Conservation (phyloP, 2,329 filamentous ascomycete species). For the Trichoderma sp. region DNA sequence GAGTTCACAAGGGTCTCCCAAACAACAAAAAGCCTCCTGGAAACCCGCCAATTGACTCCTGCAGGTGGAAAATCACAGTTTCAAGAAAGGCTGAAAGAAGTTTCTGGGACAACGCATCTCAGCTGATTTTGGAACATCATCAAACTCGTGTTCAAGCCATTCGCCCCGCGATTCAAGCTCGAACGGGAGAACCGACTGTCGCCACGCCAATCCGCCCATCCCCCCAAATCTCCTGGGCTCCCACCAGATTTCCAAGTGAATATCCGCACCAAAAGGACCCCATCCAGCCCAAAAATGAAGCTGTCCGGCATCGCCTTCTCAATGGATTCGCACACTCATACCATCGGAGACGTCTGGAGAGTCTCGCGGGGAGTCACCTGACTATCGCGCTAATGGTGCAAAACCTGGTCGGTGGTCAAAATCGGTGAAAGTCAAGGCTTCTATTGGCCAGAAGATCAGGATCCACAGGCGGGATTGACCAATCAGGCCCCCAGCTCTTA, state of each 20-base stretch:
- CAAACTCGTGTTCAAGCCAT: neutral
- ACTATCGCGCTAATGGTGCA: conserved; percentile 23
- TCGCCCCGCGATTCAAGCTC: conserved; percentile 3
- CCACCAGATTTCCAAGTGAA: neutral
- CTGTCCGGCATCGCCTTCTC: conserved; percentile 13
- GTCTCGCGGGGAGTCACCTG: conserved; percentile 31
- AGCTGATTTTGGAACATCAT: neutral
- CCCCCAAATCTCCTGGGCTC: neutral
- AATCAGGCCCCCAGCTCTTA: conserved; percentile 36
- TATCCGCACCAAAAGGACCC: neutral
- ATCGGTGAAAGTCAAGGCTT: conserved; percentile 37
- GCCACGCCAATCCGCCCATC: conserved; percentile 10
- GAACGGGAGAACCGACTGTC: neutral
- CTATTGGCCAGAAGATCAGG: conserved; percentile 35
- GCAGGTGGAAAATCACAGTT: neutral
- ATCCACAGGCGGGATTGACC: conserved; percentile 28
- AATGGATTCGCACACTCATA: conserved; percentile 18
- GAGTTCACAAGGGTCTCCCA: conserved; percentile 4
- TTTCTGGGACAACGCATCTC: neutral
- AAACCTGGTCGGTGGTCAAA: conserved; percentile 29
- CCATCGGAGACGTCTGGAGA: conserved; percentile 21
- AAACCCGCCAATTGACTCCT: neutral
- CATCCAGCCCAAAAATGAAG: conserved; percentile 20
- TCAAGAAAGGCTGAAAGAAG: neutral
- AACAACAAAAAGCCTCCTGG: neutral